Evolutionary conservation across 208 protist species (phyloP).

Genomic region (Trypanosoma vivax): DNA sequence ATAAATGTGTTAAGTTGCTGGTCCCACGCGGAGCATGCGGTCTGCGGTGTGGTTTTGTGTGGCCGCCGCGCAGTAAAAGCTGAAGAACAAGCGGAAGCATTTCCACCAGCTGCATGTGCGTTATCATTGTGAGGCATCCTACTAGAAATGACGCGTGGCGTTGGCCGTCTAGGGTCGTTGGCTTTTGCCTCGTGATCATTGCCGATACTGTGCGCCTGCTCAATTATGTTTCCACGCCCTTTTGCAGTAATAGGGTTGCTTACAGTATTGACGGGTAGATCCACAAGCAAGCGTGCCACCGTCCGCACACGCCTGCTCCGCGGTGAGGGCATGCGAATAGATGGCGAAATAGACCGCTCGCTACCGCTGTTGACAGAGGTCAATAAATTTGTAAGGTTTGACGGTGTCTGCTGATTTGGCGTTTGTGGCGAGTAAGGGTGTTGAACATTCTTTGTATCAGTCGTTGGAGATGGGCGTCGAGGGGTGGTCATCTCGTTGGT

Average conservation of each 20-base stretch:
- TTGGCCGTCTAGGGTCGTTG: no score
- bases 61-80: not conserved
- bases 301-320: not conserved
- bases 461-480: no score
- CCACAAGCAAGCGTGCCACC: no score
- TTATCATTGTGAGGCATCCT: not conserved
- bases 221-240: no score
- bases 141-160: no score
- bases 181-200: no score
- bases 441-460: no score
- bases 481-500: no score
- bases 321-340: slow-evolving; percentile 5
- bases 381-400: not conserved
- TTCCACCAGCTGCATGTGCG: not conserved
- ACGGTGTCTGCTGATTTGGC: no score
- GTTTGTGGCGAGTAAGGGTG: no score
- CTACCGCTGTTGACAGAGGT: not conserved
- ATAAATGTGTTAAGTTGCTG: slow-evolving; percentile 13
- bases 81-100: not conserved
- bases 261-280: not conserved
- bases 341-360: not conserved
- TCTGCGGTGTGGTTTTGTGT: not conserved
- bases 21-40: slow-evolving; percentile 9
- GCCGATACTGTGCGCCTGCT: no score
- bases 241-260: not conserved